Base-by-base conservation (phyloP, 2,329 filamentous ascomycete species). In the Paecilomyces variotii region DNA sequence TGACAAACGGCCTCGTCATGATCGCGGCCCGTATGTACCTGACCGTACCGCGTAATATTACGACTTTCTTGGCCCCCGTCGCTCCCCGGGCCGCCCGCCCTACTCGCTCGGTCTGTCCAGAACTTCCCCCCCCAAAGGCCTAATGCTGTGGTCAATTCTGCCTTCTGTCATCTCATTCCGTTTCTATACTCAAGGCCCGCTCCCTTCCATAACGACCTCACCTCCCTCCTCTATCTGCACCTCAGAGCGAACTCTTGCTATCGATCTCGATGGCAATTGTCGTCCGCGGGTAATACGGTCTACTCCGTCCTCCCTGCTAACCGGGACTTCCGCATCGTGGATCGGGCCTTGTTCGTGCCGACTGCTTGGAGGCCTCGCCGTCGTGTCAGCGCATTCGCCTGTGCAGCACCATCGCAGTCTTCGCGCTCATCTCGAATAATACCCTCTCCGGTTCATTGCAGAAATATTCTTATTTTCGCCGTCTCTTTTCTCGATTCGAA, bases 1-100 rank as follows among this genome's bases (percentile, higher is more conserved):
- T 52, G 50, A 52, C 50, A 52, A 28, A 26, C 50, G 25, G 10
- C 6, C 1, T 28, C 50, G 10, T 52, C 24, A 52, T 26, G 50
- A 24, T 52, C 27, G 10, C 25, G 12, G 12, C 1, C 27, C 27
- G 50, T 52, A 24, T 26, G 24, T 52, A 52, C 50, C 74, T 59
- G 54, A 64, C 56, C 7, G 50, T 52, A 52, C 9, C 12, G 50
- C 6, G 50, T 52, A 52, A 52, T 26, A 52, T 19, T 52, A 52
- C 50, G 50, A 5, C 24, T 9, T 14, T 4, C 27, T 25, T 24
- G 27, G 12, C 50, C 27, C 50, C 50, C 50, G 50, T 52, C 19
- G 27, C 25, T n/a, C 50, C 50, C 50, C 50, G 50, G 50, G 25
- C 50, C 50, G 50, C 26, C 50, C 50, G 35, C 39, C 39, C 39